These are phyloP conservation scores for Pichia cactophila DNA, from an alignment of 1,139 yeast species.

Conservation along the genomic window DNA sequence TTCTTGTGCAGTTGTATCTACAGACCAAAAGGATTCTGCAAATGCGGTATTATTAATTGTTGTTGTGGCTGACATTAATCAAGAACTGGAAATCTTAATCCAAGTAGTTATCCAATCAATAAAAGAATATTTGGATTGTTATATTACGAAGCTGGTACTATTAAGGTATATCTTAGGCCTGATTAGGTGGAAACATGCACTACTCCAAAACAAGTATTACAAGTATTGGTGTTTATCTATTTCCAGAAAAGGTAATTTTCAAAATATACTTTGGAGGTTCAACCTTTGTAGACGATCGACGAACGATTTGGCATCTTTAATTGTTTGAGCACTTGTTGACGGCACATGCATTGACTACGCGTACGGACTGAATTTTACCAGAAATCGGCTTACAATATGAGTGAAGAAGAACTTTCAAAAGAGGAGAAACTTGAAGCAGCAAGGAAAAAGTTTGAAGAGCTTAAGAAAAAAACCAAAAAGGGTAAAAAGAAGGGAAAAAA, in stretches of 20 bases:
- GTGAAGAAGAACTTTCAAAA: constrained; percentile 27
- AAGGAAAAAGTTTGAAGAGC: constrained; percentile 45
- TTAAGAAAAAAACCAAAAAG: constrained; percentile 33
- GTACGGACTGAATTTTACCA: too few relatives aligned
- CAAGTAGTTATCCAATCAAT: too few relatives aligned
- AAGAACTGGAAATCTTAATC: too few relatives aligned
- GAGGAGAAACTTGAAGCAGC: constrained; percentile 50
- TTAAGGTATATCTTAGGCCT: background rate
- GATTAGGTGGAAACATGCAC: too few relatives aligned
- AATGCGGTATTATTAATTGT: constrained; percentile 12
- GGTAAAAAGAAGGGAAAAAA: constrained; percentile 19
- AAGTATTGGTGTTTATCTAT: background rate
- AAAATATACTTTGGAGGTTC: background rate
- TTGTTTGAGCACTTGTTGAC: too few relatives aligned
- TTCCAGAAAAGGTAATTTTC: background rate
- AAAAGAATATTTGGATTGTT: too few relatives aligned
- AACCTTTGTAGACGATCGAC: background rate
- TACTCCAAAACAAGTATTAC: background rate
- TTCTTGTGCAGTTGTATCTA: constrained; percentile 29
- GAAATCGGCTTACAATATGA: constrained; percentile 1
- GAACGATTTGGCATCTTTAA: background rate
- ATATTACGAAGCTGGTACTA: too few relatives aligned
- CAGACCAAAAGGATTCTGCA: constrained; percentile 25
- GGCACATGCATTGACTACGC: too few relatives aligned
- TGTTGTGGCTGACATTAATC: background rate